Evolutionary conservation across 2,329 filamentous ascomycete genomes (phyloP).

Genomic region (Bipolaris oryzae): DNA sequence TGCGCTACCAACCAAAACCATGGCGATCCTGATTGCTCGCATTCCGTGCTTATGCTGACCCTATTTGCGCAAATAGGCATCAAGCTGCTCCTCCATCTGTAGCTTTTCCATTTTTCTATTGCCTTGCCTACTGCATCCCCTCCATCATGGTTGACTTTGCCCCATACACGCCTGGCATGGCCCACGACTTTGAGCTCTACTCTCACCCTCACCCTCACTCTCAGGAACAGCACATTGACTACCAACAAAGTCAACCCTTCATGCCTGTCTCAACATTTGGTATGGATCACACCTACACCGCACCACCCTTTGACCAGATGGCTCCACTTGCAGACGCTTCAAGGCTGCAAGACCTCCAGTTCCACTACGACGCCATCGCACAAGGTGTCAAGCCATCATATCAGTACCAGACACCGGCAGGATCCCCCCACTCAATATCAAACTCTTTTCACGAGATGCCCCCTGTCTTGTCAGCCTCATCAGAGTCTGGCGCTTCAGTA

Average conservation of each 20-base stretch:
- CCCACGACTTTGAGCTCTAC: constrained; percentile 49
- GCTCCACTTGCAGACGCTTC: constrained; percentile 40
- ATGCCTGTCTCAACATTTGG: constrained; percentile 34
- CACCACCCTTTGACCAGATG: constrained; percentile 44
- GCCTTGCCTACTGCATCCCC: constrained; percentile 10
- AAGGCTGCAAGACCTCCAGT: constrained; percentile 45
- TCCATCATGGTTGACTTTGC: constrained; percentile 47
- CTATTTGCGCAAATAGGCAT: constrained; percentile 22
- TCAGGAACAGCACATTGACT: constrained; percentile 43
- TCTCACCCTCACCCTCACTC: constrained; percentile 40
- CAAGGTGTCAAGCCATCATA: constrained; percentile 46
- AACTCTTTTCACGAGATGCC: constrained; percentile 56
- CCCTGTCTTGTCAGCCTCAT: constrained; percentile 55
- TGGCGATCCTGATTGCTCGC: constrained; percentile 17
- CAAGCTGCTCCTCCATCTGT: constrained; percentile 25
- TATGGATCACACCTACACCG: constrained; percentile 47
- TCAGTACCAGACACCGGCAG: constrained; percentile 47
- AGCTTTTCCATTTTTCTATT: constrained; percentile 9
- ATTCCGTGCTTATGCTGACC: constrained; percentile 40
- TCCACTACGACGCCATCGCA: constrained; percentile 44
- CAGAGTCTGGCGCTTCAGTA: constrained; percentile 58
- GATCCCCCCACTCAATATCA: constrained; percentile 53
- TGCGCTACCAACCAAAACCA: constrained; percentile 27
- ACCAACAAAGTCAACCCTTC: constrained; percentile 38
- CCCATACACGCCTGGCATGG: constrained; percentile 40